A percentile compares a stretch with the other conserved stretches of the same genome.
Evolutionary conservation across 2,329 filamentous ascomycete genomes (phyloP).

Genomic region (Epicoccum nigrum): DNA sequence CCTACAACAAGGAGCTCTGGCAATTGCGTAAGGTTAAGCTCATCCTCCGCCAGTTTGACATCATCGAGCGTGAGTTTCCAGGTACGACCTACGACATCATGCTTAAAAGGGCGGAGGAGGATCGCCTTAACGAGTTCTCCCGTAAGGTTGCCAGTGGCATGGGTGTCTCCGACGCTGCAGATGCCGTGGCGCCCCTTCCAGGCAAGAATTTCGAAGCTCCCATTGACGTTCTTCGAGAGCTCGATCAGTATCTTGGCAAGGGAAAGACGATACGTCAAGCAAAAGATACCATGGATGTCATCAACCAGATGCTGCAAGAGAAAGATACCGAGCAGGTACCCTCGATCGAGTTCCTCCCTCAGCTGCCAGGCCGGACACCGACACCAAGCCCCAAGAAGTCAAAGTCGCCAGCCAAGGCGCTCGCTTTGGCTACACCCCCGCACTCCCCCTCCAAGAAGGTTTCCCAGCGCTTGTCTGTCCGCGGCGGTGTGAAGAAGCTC

Average conservation of each 20-base stretch:
- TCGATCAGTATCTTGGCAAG: constrained; percentile 31
- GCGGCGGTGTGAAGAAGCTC: constrained; percentile 36
- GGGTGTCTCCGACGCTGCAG: constrained; percentile 15
- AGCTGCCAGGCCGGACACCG: constrained; percentile 24
- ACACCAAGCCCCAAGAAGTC: constrained; percentile 20
- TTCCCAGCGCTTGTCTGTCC: constrained; percentile 22
- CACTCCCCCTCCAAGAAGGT: constrained; percentile 21
- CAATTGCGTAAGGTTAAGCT: constrained; percentile 42
- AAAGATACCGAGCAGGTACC: constrained; percentile 36
- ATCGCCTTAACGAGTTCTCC: constrained; percentile 39
- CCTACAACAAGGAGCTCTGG: constrained; percentile 46
- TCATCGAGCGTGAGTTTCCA: constrained; percentile 39
- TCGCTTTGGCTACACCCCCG: constrained; percentile 15
- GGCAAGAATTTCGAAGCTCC: constrained; percentile 43
- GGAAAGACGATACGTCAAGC: constrained; percentile 29
- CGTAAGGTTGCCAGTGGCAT: constrained; percentile 29
- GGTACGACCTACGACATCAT: constrained; percentile 40
- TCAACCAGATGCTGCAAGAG: constrained; percentile 37
- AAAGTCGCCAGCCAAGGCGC: constrained; percentile 20
- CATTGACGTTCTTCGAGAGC: constrained; percentile 40
- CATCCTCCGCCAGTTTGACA: constrained; percentile 41
- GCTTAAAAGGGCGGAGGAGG: constrained; percentile 46
- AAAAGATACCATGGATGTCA: constrained; percentile 29
- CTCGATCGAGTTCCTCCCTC: constrained; percentile 41
- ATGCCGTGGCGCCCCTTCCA: constrained; percentile 13